Base-by-base conservation (phyloP, 2,329 filamentous ascomycete genomes). In the Cryphonectria naterciae region DNA sequence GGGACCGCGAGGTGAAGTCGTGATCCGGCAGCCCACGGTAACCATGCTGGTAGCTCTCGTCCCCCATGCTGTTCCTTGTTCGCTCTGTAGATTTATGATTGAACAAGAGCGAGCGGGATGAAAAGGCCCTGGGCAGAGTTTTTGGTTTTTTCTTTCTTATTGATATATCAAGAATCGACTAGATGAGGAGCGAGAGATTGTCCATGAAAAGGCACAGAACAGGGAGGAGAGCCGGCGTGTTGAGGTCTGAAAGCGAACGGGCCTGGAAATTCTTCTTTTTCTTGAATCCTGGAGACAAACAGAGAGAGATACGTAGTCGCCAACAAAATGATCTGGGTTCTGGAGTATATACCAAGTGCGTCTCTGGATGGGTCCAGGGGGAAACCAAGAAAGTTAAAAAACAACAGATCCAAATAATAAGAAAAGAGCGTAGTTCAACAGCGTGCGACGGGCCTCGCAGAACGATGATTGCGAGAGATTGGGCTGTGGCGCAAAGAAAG, bases 41-140 rank as follows among this genome's bases (percentile, higher is more conserved):
- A 39, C 67, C 28, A 37, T 68, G 71, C 49, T 70, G 71, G 37
- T 71, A 73, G 39, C 43, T 69, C 43, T 67, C 61, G 63, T 71
- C 66, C 58, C 54, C 68, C 71, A 73, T 73, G 35, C n/a, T 72
- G 41, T n/a, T 41, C 17, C 25, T 46, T 37, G 28, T 25, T 39
- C 19, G 6, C 11, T 58, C 46, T 28, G 19, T 15, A 17, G 7
- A 28, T 22, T 37, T 52, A 10, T 15, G 43, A 11, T 7, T 43
- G 25, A 64, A 49, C 65, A 65, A 17, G 46, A 58, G 62, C n/a
- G 28, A 49, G 32, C 17, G 37, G 10, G 32, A 28, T 32, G 37
- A 28, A 10, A 11, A 49, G n/a, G 35, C 15, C 41, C 46, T 10
- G 60, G 37, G 22, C 49, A 22, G 6, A 6, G 22, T 10, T n/a